Conservation (phyloP, 2,329 filamentous ascomycete species). For the Monosporascus cannonballus region DNA sequence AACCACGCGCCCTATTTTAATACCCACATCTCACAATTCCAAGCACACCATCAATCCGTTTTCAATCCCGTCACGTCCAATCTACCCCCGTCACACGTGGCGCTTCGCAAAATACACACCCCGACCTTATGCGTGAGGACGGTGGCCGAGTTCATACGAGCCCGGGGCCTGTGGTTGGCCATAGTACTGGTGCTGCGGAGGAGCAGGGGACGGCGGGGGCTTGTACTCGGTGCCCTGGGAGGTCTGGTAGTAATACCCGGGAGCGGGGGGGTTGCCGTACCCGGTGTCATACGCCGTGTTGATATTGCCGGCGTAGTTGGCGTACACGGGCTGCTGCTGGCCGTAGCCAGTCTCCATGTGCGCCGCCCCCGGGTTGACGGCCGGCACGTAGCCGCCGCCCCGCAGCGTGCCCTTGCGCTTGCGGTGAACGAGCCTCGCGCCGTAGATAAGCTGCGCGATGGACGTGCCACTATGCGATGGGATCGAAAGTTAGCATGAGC, state of each 20-base stretch:
- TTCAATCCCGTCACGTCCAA: background rate
- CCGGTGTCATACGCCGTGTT: too few species aligned
- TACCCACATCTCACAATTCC: too few species aligned
- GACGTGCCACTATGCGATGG: constrained; percentile 10
- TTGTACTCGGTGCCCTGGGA: constrained; percentile 14
- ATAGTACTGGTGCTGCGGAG: constrained; percentile 1
- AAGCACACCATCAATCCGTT: too few species aligned
- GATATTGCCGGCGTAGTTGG: too few species aligned
- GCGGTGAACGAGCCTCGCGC: constrained; percentile 16
- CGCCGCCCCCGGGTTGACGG: constrained; percentile 3
- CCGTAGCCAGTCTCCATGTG: constrained; percentile 4
- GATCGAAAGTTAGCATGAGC: background rate
- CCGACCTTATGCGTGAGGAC: background rate
- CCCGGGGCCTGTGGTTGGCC: constrained; percentile 1
- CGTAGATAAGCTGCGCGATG: constrained; percentile 16
- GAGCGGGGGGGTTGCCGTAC: background rate
- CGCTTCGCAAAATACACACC: too few species aligned
- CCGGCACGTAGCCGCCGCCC: constrained; percentile 13
- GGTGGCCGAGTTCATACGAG: background rate
- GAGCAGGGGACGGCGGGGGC: constrained; percentile 3
- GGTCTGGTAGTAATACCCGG: constrained; percentile 4
- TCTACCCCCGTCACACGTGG: background rate
- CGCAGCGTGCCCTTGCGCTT: constrained; percentile 16
- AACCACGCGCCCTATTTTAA: too few species aligned
- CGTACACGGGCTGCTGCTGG: background rate